Evolutionary conservation across 352 stramenopile genomes (phyloP).

Genomic region (Phytophthora quininea): DNA sequence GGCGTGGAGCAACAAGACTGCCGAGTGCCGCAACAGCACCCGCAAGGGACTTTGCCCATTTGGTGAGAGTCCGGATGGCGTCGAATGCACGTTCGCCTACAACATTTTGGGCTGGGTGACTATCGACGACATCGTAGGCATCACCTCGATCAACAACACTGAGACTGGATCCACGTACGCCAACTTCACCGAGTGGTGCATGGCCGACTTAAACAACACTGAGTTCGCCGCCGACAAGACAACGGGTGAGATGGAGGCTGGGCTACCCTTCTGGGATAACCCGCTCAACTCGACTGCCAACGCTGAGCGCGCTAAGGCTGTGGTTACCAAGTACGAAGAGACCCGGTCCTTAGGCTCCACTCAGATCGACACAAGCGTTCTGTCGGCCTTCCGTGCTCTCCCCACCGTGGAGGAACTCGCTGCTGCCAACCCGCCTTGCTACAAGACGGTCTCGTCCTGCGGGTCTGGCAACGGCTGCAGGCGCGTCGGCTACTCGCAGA

Average conservation of each 20-base stretch:
- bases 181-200: conserved; percentile 78
- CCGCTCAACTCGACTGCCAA: conserved; percentile 65
- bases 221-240: conserved; percentile 53
- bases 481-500: conserved; percentile 70
- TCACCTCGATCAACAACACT: conserved; percentile 66
- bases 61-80: conserved; percentile 61
- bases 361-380: conserved; percentile 43
- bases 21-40: conserved; percentile 49
- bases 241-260: conserved; percentile 43
- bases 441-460: conserved; percentile 60
- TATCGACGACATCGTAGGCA: conserved; percentile 82
- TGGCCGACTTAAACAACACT: conserved; percentile 56
- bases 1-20: conserved; percentile 61
- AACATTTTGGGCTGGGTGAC: conserved; percentile 78
- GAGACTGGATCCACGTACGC: conserved; percentile 46
- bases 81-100: conserved; percentile 82
- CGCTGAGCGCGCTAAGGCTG: conserved; percentile 45
- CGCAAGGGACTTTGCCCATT: conserved; percentile 70
- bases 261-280: conserved; percentile 74
- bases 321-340: conserved; percentile 58
- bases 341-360: conserved; percentile 46
- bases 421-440: conserved; percentile 70
- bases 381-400: conserved; percentile 52
- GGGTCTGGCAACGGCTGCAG: conserved; percentile 63
- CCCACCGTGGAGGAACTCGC: conserved; percentile 53